Base-by-base conservation (phyloP, 2,329 filamentous ascomycete genomes). In the Epichloe aotearoae region DNA sequence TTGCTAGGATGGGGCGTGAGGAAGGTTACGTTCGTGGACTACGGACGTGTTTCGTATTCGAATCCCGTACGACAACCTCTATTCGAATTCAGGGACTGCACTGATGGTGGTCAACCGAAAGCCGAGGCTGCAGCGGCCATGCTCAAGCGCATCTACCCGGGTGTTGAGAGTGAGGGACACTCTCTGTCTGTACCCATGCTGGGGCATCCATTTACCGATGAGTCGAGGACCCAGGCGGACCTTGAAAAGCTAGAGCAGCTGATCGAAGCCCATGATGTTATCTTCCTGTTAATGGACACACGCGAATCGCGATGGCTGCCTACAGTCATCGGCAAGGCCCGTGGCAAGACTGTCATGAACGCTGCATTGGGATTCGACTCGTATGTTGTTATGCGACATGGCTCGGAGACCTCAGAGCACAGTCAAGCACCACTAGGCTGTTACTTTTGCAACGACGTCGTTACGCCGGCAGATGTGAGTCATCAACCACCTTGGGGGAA, bases 381-480 rank as follows among this genome's bases (percentile, higher is more conserved):
- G 0, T 98, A 88, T 60, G 89, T 98, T 2, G 89, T 95, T 37
- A 97, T 98, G 93, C 81, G 93, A 51, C 93, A 98, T 66, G 93
- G 93, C 1, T 74, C 88, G 5, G 77, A 80, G 57, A 73, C 74
- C 3, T 65, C 69, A 41, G 70, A 74, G 47, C 73, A 77, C 11
- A 74, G 70, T n/a, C 73, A 80, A 50, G 72, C 80, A 48, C 81
- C 87, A 26, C 74, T 97, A 26, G 93, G 93, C 10, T 98, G 93
- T 68, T 98, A 98, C 66, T 98, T 97, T 68, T 98, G 93, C 70
- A 97, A 95, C 61, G 93, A 98, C 64, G 91, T 98, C 26, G 91
- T 97, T 47, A 88, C 91, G 6, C 93, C 93, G 20, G 84, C 84
- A 55, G 88, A 97, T 70, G 90, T 95, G 72, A 80, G 84, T 76